These are phyloP conservation scores for Choiromyces venosus DNA, from an alignment of 495 filamentous ascomycete species.

Conservation along the genomic window DNA sequence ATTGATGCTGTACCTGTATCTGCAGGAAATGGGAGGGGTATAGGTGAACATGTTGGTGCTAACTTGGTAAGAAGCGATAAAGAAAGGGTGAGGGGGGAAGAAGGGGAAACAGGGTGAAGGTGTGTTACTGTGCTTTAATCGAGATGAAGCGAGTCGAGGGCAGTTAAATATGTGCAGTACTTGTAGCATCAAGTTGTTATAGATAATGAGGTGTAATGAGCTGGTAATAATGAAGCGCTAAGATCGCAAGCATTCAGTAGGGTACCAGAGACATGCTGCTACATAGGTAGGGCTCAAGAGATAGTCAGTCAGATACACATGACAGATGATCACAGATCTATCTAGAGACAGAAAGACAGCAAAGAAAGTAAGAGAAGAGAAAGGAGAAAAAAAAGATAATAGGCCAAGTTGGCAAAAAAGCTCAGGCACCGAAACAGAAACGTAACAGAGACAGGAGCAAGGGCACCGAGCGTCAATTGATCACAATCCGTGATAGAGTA, in stretches of 20 bases:
- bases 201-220: not conserved
- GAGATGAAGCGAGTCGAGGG: not conserved
- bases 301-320: not conserved
- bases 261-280: not conserved
- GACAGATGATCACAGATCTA: not conserved
- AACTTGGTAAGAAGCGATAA: not conserved
- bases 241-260: not conserved
- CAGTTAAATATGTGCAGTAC: not conserved
- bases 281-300: not conserved
- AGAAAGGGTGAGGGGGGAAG: not conserved
- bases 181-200: not conserved
- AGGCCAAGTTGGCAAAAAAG: conserved; percentile 17
- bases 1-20: not conserved
- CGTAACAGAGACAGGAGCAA: conserved; percentile 40
- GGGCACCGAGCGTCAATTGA: conserved; percentile 39
- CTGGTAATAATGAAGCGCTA: not conserved
- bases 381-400: conserved; percentile 6
- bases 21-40: not conserved
- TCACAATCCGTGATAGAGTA: conserved; percentile 37
- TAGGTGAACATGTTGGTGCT: not conserved
- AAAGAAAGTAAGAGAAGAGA: not conserved
- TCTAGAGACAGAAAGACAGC: not conserved
- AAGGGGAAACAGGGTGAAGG: not conserved
- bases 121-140: not conserved
- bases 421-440: conserved; percentile 37